Conservation (phyloP, 163 green algal genomes). For the Coccomyxa subellipsoidea region DNA sequence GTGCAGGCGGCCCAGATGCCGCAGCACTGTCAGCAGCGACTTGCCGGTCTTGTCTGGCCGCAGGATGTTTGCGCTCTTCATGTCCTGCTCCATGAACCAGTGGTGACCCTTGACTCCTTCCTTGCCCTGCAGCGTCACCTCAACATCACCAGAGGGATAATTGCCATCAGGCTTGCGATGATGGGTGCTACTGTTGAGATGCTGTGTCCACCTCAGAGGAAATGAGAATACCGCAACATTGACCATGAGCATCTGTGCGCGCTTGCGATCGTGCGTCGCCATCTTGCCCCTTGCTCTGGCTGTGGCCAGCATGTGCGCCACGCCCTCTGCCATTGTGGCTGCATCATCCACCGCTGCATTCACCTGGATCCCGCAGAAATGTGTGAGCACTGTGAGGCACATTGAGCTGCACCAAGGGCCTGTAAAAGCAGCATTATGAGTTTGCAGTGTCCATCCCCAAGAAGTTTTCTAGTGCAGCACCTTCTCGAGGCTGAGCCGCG, state of each 20-base stretch:
- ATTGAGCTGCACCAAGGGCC: too few species aligned
- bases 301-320: conserved; percentile 36
- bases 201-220: neutral
- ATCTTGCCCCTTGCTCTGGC: conserved; percentile 34
- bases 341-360: conserved; percentile 77
- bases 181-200: too few species aligned
- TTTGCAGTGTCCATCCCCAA: too few species aligned
- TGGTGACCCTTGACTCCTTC: conserved; percentile 43
- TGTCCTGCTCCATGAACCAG: conserved; percentile 67
- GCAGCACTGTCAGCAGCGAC: conserved; percentile 65
- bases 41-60: conserved; percentile 72
- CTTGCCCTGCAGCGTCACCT: conserved; percentile 23
- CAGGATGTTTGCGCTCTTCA: conserved; percentile 45
- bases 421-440: too few species aligned
- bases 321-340: conserved; percentile 44
- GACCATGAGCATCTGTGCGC: conserved; percentile 53
- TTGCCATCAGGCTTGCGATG: too few species aligned
- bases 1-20: conserved; percentile 64
- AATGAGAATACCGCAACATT: conserved; percentile 36
- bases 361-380: conserved; percentile 42
- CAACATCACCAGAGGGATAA: too few species aligned
- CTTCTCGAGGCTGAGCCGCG: conserved; percentile 59
- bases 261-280: conserved; percentile 49
- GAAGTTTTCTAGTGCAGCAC: conserved; percentile 18
- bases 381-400: too few species aligned